Evolutionary conservation across 371 early-diverging fungal species (phyloP).

Genomic region (Mycotypha africana): DNA sequence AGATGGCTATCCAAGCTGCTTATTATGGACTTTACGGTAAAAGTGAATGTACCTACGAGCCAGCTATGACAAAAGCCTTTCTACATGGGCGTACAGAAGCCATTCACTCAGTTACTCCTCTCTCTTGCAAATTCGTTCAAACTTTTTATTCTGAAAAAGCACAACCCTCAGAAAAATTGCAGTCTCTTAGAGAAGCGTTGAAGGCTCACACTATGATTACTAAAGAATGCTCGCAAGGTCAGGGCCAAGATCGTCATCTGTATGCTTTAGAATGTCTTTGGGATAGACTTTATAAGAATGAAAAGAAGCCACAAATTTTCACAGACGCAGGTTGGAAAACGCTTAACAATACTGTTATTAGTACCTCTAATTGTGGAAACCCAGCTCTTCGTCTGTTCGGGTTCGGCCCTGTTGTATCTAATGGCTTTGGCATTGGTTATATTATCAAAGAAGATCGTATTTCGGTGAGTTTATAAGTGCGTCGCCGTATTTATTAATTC

Average conservation of each 20-base stretch:
- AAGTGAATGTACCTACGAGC: conserved; percentile 79
- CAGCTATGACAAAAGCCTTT: conserved; percentile 79
- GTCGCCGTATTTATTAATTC: not conserved
- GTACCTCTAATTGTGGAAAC: conserved; percentile 85
- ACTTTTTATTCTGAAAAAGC: conserved; percentile 57
- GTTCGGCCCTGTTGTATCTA: conserved; percentile 89
- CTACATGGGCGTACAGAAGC: conserved; percentile 88
- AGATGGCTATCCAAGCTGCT: conserved; percentile 92
- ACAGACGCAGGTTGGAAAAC: conserved; percentile 59
- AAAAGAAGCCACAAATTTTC: conserved; percentile 64
- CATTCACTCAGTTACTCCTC: conserved; percentile 71
- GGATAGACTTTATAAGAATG: conserved; percentile 43
- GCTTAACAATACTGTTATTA: conserved; percentile 70
- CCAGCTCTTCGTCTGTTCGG: conserved; percentile 83
- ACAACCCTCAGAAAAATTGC: conserved; percentile 38
- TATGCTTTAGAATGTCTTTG: conserved; percentile 67
- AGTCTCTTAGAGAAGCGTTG: conserved; percentile 55
- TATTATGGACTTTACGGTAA: conserved; percentile 82
- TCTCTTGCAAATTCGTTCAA: conserved; percentile 69
- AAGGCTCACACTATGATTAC: conserved; percentile 70
- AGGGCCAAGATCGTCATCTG: conserved; percentile 85
- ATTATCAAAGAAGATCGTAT: conserved; percentile 74
- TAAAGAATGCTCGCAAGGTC: conserved; percentile 63
- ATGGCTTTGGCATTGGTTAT: conserved; percentile 89
- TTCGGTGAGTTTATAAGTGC: conserved; percentile 29